Conservation (phyloP, 345 rosid genomes). For the Heritiera fomes region DNA sequence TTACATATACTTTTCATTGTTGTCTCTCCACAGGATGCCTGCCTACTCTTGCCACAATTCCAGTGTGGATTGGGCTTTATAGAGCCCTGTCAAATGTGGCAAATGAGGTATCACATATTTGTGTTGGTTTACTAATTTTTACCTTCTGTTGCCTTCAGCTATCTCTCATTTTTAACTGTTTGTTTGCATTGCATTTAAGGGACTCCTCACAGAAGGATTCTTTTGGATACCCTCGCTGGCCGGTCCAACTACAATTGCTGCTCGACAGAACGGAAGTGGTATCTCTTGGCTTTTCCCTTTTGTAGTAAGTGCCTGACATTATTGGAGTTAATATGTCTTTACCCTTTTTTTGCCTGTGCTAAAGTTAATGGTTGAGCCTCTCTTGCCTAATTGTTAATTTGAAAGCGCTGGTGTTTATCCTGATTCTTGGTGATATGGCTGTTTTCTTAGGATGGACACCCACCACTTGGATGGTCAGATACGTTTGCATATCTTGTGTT, state of each 20-base stretch:
- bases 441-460: too few species aligned
- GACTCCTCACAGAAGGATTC: slow-evolving; percentile 95
- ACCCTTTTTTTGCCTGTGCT: too few species aligned
- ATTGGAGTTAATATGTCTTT: neutral
- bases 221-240: slow-evolving; percentile 97
- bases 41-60: slow-evolving; percentile 96
- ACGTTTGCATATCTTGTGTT: slow-evolving; percentile 91
- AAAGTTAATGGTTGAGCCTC: too few species aligned
- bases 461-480: slow-evolving; percentile 66
- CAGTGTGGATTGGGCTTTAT: slow-evolving; percentile 95
- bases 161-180: slow-evolving; percentile 20
- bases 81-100: slow-evolving; percentile 99
- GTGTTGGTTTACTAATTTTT: slow-evolving; percentile 7
- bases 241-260: slow-evolving; percentile 88
- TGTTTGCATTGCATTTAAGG: slow-evolving; percentile 40
- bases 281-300: slow-evolving; percentile 93
- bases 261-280: slow-evolving; percentile 83
- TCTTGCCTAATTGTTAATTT: too few species aligned
- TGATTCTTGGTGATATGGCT: too few species aligned
- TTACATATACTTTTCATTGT: neutral
- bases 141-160: neutral
- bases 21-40: slow-evolving; percentile 63
- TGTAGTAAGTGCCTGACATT: slow-evolving; percentile 53
- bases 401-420: too few species aligned
- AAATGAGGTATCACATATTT: slow-evolving; percentile 55